These are phyloP conservation scores for Candida glaebosa DNA, from an alignment of 805 yeast species.

Conservation along the genomic window DNA sequence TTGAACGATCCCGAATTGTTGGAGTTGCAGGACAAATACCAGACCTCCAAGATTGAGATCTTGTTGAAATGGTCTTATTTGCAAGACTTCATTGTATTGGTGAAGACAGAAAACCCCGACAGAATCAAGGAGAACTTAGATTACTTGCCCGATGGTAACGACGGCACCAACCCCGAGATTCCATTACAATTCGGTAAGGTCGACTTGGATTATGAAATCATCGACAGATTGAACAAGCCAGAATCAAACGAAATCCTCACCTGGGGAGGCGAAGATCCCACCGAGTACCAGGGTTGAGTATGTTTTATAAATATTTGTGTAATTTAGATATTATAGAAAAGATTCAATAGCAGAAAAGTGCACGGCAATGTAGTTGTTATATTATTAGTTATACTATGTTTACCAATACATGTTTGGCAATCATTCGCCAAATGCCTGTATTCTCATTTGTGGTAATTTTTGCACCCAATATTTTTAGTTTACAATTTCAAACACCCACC, in stretches of 20 bases:
- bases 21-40: constrained; percentile 46
- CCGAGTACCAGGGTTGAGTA: constrained; percentile 15
- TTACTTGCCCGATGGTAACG: constrained; percentile 36
- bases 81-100: constrained; percentile 69
- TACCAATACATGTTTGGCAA: too few relatives aligned
- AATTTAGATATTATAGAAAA: too few relatives aligned
- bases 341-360: too few relatives aligned
- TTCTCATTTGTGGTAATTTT: not conserved
- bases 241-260: constrained; percentile 31
- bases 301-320: not conserved
- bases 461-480: not conserved
- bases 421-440: too few relatives aligned
- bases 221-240: constrained; percentile 32
- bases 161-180: constrained; percentile 13
- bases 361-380: too few relatives aligned
- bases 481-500: too few relatives aligned
- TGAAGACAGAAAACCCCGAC: constrained; percentile 53
- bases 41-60: constrained; percentile 56
- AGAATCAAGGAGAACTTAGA: constrained; percentile 56
- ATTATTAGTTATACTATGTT: too few relatives aligned
- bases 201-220: constrained; percentile 36
- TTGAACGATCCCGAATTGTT: constrained; percentile 52
- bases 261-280: constrained; percentile 35
- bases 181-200: constrained; percentile 29
- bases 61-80: constrained; percentile 70